A percentile compares a stretch with the other conserved stretches of the same genome.
Conservation (phyloP, 2,329 filamentous ascomycete species). For the Curvularia hawaiiensis region DNA sequence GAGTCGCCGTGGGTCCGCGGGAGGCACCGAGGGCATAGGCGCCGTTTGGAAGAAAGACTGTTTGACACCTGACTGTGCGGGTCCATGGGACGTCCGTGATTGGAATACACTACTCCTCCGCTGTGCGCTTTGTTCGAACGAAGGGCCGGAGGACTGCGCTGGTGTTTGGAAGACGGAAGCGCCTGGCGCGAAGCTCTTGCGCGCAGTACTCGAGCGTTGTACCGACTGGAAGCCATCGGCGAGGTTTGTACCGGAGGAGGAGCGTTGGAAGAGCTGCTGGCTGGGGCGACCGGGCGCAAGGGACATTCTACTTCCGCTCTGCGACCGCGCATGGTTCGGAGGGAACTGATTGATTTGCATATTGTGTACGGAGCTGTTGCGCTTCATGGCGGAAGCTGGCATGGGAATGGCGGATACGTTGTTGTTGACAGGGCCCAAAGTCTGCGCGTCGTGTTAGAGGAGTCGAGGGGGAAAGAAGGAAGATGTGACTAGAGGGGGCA, state of each 20-base stretch:
- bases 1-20: conserved; percentile 83
- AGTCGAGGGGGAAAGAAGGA: conserved; percentile 6
- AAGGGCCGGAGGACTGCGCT: conserved; percentile 51
- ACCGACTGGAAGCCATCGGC: conserved; percentile 84
- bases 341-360: conserved; percentile 60
- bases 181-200: conserved; percentile 74
- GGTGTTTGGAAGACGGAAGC: conserved; percentile 55
- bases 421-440: conserved; percentile 82
- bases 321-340: conserved; percentile 73
- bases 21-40: conserved; percentile 79
- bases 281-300: conserved; percentile 79
- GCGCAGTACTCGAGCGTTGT: conserved; percentile 68
- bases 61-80: conserved; percentile 69
- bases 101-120: conserved; percentile 74
- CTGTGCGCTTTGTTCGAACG: conserved; percentile 62
- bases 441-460: conserved; percentile 59
- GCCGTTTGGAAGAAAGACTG: conserved; percentile 96
- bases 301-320: conserved; percentile 83
- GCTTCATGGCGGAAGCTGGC: conserved; percentile 92
- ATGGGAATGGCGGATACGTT: conserved; percentile 81
- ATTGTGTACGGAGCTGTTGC: conserved; percentile 77
- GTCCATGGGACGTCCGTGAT: conserved; percentile 64
- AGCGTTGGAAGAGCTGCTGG: conserved; percentile 85
- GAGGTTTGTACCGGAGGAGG: conserved; percentile 81
- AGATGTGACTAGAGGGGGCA: conserved; percentile 19